Conservation (phyloP, 2,329 filamentous ascomycete species). For the Ophiostoma ulmi region DNA sequence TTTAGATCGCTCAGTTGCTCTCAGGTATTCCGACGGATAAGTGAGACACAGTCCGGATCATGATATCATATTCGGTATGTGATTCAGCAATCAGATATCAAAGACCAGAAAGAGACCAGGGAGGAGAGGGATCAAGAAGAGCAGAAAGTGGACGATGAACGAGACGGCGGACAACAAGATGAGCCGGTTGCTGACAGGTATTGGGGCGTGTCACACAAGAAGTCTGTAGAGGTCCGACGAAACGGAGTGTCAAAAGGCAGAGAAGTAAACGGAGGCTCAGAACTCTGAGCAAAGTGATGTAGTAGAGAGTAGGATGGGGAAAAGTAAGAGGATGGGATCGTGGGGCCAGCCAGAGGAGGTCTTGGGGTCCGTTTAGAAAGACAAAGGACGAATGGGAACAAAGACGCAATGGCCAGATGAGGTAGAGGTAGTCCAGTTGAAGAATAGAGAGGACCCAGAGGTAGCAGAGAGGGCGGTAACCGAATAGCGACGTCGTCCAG, state of each 20-base stretch:
- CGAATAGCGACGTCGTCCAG: background rate
- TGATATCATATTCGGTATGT: constrained; percentile 23
- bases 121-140: background rate
- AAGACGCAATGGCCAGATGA: background rate
- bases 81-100: too few relatives aligned
- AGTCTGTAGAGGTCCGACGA: background rate
- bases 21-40: constrained; percentile 19
- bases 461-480: background rate
- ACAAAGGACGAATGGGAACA: constrained; percentile 10
- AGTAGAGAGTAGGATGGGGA: background rate
- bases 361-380: background rate
- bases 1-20: constrained; percentile 20
- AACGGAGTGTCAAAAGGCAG: background rate
- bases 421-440: background rate
- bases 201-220: background rate
- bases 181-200: background rate
- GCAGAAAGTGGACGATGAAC: background rate
- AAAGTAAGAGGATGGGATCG: background rate
- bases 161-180: background rate
- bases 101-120: background rate
- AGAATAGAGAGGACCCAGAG: background rate
- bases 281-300: background rate
- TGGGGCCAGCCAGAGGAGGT: background rate
- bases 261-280: background rate
- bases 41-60: constrained; percentile 23